A percentile compares a stretch with the other conserved stretches of the same genome.
Evolutionary conservation across 2,329 filamentous ascomycete genomes (phyloP).

Genomic region (Trichoderma koningiopsis): DNA sequence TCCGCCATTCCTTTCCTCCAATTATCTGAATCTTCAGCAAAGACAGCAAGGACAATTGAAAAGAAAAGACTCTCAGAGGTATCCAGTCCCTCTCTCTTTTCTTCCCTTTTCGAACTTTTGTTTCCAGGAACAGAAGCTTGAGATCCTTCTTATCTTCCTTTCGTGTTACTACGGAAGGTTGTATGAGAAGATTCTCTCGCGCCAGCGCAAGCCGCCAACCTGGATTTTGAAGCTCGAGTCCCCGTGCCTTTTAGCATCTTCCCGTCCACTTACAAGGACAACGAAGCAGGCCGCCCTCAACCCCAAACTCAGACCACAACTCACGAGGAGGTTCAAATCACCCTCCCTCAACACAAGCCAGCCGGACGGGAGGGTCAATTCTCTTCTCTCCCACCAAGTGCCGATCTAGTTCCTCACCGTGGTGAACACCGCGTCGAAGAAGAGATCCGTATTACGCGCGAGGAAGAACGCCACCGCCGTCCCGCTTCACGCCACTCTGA

Average conservation of each 20-base stretch:
- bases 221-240: slow-evolving; percentile 99
- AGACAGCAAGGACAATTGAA: slow-evolving; percentile 36
- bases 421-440: slow-evolving; percentile 70
- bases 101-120: slow-evolving; percentile 51
- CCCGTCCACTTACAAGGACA: slow-evolving; percentile 89
- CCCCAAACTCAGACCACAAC: slow-evolving; percentile 56
- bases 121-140: slow-evolving; percentile 64
- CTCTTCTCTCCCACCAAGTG: slow-evolving; percentile 69
- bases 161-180: slow-evolving; percentile 59
- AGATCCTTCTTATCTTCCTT: slow-evolving; percentile 70
- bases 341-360: slow-evolving; percentile 69
- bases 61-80: slow-evolving; percentile 43
- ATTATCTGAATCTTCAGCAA: slow-evolving; percentile 43
- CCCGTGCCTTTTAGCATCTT: slow-evolving; percentile 99
- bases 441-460: slow-evolving; percentile 79
- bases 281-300: slow-evolving; percentile 48
- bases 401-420: slow-evolving; percentile 60
- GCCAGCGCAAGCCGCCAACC: slow-evolving; percentile 82
- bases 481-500: slow-evolving; percentile 63
- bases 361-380: slow-evolving; percentile 98
- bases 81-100: slow-evolving; percentile 39
- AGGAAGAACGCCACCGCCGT: slow-evolving; percentile 76
- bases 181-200: slow-evolving; percentile 68
- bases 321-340: slow-evolving; percentile 88
- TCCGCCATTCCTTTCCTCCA: slow-evolving; percentile 39